Conservation (phyloP, 1,284 basidiomycete genomes). For the Trichosporon faecale region DNA sequence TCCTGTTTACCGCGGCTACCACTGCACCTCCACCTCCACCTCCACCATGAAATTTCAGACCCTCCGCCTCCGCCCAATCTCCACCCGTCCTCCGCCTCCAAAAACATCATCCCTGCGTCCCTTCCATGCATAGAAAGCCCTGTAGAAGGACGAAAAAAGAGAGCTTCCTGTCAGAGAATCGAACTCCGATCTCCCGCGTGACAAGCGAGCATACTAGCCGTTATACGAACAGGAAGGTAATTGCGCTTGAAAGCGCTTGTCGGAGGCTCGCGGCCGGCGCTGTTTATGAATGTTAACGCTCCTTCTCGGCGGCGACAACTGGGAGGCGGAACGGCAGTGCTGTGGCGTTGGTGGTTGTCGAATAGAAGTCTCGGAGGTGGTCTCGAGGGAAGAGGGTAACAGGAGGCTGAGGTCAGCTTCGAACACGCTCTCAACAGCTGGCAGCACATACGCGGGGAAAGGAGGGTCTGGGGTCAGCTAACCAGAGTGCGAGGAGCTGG, state of each 20-base stretch:
- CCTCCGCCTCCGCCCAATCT: background rate
- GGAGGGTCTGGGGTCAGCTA: no score
- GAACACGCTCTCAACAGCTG: no score
- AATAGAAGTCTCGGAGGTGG: no score
- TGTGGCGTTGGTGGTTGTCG: no score
- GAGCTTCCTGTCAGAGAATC: constrained; percentile 11
- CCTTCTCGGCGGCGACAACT: no score
- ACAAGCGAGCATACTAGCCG: constrained; percentile 12
- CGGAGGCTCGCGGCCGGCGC: background rate
- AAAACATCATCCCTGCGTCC: background rate
- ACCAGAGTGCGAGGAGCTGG: no score
- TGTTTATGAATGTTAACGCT: no score
- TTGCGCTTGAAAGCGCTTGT: background rate
- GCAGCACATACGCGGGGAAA: no score
- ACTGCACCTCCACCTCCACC: background rate
- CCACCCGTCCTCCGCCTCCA: background rate
- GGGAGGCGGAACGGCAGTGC: no score
- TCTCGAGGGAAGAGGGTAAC: no score
- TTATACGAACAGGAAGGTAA: constrained; percentile 10
- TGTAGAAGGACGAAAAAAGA: background rate
- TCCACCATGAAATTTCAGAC: background rate
- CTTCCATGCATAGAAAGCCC: background rate
- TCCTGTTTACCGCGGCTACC: background rate
- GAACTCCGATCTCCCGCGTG: constrained; percentile 12
- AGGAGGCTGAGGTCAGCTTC: no score